Evolutionary conservation across 2,329 filamentous ascomycete species (phyloP).

Genomic region (Rasamsonia emersonii): DNA sequence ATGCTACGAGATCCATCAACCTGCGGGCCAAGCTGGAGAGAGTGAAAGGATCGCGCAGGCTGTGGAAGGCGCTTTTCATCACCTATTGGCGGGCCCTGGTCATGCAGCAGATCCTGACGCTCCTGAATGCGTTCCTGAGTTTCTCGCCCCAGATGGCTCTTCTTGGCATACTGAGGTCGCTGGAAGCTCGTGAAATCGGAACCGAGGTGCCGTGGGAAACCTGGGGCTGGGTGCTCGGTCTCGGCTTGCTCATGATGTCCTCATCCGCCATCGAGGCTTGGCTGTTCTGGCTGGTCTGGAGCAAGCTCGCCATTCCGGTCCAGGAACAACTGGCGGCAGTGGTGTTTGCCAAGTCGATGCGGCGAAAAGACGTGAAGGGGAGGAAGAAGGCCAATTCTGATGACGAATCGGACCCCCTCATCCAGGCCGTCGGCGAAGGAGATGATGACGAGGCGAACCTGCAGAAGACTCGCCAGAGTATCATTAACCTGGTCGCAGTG

Average conservation of each 20-base stretch:
- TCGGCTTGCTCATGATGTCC: conserved; percentile 51
- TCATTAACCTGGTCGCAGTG: conserved; percentile 71
- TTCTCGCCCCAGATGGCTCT: conserved; percentile 62
- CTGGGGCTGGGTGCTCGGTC: conserved; percentile 57
- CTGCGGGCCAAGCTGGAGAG: conserved; percentile 42
- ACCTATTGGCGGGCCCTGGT: conserved; percentile 49
- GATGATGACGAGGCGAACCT: conserved; percentile 40
- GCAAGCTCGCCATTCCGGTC: conserved; percentile 54
- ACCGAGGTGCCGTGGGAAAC: conserved; percentile 43
- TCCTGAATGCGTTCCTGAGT: conserved; percentile 47
- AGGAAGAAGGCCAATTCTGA: conserved; percentile 30
- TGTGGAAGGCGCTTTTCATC: conserved; percentile 52
- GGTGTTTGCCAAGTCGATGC: conserved; percentile 65
- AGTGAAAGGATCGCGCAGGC: conserved; percentile 26
- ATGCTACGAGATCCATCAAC: conserved; percentile 44
- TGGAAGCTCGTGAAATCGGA: conserved; percentile 48
- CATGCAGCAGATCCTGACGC: conserved; percentile 51
- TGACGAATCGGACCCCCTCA: conserved; percentile 20
- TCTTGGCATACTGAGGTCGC: conserved; percentile 53
- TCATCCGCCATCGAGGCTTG: conserved; percentile 52
- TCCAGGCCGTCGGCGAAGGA: conserved; percentile 26
- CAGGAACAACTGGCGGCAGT: conserved; percentile 60
- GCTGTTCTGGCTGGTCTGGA: conserved; percentile 56
- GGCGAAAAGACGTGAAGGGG: conserved; percentile 66
- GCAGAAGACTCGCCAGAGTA: conserved; percentile 55